Conservation (phyloP, 1,284 basidiomycete species). For the Coniferiporia weirii region DNA sequence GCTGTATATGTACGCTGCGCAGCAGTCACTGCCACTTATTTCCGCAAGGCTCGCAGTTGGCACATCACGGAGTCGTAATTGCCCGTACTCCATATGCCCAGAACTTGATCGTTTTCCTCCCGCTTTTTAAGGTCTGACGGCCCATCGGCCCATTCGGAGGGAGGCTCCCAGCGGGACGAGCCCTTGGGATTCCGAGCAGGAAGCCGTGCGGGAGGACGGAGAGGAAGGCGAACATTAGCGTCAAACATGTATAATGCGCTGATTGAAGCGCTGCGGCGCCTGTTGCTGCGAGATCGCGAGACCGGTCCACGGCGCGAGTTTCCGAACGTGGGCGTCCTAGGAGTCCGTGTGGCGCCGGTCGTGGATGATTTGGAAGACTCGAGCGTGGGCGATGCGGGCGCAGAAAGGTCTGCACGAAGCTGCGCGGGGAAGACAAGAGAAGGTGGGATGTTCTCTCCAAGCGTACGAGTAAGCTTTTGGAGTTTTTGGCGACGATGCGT, state of each 20-base stretch:
- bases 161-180: constrained; percentile 10
- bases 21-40: background rate
- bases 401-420: background rate
- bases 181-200: background rate
- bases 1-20: background rate
- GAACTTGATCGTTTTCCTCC: background rate
- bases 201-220: background rate
- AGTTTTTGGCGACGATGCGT: constrained; percentile 34
- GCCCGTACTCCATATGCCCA: constrained; percentile 6
- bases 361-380: background rate
- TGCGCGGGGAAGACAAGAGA: constrained; percentile 41
- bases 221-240: background rate
- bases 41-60: constrained; percentile 4
- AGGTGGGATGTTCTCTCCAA: constrained; percentile 50
- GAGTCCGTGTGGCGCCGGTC: background rate
- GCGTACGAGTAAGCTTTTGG: constrained; percentile 46
- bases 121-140: constrained; percentile 5
- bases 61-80: constrained; percentile 9
- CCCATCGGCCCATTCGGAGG: constrained; percentile 13
- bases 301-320: background rate
- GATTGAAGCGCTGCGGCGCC: constrained; percentile 7
- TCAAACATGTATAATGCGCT: background rate
- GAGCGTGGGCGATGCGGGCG: background rate
- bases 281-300: background rate
- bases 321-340: background rate